These are phyloP conservation scores for Perilla frutescens DNA, from an alignment of 257 asterid genomes.

Conservation along the genomic window DNA sequence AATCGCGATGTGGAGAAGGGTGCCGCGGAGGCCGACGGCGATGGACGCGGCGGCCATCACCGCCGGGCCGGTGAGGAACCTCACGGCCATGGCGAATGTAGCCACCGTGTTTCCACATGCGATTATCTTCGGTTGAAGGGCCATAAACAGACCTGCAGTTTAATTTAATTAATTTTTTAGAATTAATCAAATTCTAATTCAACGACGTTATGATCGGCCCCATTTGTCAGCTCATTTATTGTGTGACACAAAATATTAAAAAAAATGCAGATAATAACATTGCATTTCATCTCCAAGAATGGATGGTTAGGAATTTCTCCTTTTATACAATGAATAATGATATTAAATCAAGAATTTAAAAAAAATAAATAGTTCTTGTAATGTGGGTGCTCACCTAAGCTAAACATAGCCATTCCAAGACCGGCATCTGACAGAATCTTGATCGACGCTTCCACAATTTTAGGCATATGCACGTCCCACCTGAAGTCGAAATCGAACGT, in stretches of 20 bases:
- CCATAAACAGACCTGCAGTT: slow-evolving; percentile 88
- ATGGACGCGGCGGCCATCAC: slow-evolving; percentile 98
- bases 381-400: slow-evolving; percentile 63
- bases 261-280: slow-evolving; percentile 9
- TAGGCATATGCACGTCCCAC: slow-evolving; percentile 94
- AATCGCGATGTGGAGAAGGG: slow-evolving; percentile 87
- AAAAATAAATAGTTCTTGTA: background rate
- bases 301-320: slow-evolving; percentile 32
- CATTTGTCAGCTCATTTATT: slow-evolving; percentile 32
- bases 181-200: slow-evolving; percentile 40
- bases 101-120: slow-evolving; percentile 98
- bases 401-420: slow-evolving; percentile 99
- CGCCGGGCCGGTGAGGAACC: slow-evolving; percentile 97
- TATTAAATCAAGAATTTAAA: no score
- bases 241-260: background rate
- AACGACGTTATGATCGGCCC: slow-evolving; percentile 1
- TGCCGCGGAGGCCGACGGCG: slow-evolving; percentile 93
- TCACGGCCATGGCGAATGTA: slow-evolving; percentile 89
- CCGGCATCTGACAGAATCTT: slow-evolving; percentile 91
- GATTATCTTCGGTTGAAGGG: slow-evolving; percentile 94
- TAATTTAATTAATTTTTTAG: background rate
- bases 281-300: slow-evolving; percentile 30
- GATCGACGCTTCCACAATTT: slow-evolving; percentile 64
- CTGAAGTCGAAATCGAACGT: slow-evolving; percentile 40
- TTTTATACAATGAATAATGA: background rate